Conservation (phyloP, 75 land plant genomes). For the Picea glauca region DNA sequence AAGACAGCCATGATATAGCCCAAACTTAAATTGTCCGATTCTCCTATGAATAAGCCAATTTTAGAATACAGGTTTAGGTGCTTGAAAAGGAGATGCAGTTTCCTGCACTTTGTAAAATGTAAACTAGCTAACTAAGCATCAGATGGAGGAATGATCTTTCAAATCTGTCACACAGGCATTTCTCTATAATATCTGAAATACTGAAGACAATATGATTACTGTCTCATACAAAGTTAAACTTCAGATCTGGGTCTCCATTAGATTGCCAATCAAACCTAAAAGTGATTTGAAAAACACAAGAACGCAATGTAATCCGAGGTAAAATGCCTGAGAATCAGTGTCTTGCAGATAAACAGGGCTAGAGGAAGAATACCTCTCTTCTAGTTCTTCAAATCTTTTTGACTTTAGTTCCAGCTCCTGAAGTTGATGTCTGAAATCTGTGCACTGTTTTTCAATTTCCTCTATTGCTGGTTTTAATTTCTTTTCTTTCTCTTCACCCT, state of each 20-base stretch:
- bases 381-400: conserved; percentile 70
- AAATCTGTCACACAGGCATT: no score
- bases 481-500: conserved; percentile 96
- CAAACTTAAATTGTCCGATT: neutral
- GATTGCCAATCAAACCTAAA: neutral
- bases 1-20: neutral
- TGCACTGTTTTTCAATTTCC: conserved; percentile 71
- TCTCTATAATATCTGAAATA: neutral
- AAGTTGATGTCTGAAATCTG: conserved; percentile 62
- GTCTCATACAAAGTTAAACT: neutral
- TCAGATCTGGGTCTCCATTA: neutral
- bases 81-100: neutral
- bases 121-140: no score
- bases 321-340: neutral
- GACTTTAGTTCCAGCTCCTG: conserved; percentile 78
- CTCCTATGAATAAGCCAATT: neutral
- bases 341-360: neutral
- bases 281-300: neutral
- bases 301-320: neutral
- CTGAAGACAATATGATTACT: neutral
- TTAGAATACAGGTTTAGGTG: neutral
- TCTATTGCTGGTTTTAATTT: conserved; percentile 76
- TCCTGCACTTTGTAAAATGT: no score
- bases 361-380: conserved; percentile 64
- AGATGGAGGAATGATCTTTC: no score